Percentiles rank a stretch among this genome's conserved stretches.
Evolutionary conservation across 345 rosid genomes (phyloP).

Genomic region (Dipteronia dyeriana): DNA sequence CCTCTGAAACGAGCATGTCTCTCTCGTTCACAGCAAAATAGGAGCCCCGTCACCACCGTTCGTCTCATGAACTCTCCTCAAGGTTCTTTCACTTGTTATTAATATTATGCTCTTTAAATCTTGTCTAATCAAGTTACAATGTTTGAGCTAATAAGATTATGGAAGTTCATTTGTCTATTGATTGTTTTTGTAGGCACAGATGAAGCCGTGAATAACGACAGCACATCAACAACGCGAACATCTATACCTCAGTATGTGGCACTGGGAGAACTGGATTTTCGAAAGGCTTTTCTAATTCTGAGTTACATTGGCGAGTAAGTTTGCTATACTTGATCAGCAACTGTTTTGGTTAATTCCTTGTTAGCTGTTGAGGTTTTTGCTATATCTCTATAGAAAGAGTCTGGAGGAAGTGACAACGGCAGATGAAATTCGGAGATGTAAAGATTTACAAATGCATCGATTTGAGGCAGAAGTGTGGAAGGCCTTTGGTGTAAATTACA

Average conservation of each 20-base stretch:
- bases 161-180: background rate
- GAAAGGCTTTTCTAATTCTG: conserved; percentile 58
- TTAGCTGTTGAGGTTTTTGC: conserved; percentile 1
- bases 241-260: conserved; percentile 43
- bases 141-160: no score
- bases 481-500: conserved; percentile 11
- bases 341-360: background rate
- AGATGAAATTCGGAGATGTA: conserved; percentile 42
- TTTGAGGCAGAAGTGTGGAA: conserved; percentile 60
- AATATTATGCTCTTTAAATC: no score
- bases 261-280: conserved; percentile 61
- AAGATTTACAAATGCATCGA: conserved; percentile 43
- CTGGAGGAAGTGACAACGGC: conserved; percentile 36
- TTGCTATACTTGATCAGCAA: background rate
- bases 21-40: background rate
- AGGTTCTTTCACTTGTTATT: background rate
- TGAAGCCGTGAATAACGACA: background rate
- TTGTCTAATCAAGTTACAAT: background rate
- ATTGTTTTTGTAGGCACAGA: background rate
- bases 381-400: conserved; percentile 27
- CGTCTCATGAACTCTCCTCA: background rate
- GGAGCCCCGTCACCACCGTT: background rate
- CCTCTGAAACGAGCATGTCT: background rate
- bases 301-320: conserved; percentile 66
- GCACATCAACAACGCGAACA: background rate